Conservation (phyloP, 768 basidiomycete species). For the Xerocomellus amylosporus region DNA sequence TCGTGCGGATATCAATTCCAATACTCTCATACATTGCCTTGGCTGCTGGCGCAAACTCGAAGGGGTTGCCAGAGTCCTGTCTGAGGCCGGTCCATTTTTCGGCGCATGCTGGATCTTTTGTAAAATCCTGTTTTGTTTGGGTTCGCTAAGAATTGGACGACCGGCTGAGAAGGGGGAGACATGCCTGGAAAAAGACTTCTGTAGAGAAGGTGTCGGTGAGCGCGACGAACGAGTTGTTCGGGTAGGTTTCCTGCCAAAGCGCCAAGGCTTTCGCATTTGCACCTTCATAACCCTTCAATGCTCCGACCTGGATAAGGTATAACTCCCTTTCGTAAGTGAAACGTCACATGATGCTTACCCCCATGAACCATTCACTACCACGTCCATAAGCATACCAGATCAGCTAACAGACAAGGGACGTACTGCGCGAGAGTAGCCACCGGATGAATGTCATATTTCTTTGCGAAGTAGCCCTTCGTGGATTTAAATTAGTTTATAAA, state of each 20-base stretch:
- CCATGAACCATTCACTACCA: slow-evolving; percentile 90
- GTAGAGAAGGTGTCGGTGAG: slow-evolving; percentile 96
- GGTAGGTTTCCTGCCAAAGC: slow-evolving; percentile 82
- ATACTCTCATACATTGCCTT: slow-evolving; percentile 69
- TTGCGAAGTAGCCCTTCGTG: slow-evolving; percentile 79
- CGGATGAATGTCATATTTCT: slow-evolving; percentile 59
- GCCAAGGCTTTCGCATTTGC: slow-evolving; percentile 73
- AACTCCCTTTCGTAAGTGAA: background rate
- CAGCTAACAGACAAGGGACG: slow-evolving; percentile 28
- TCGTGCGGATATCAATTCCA: slow-evolving; percentile 62
- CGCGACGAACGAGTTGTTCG: slow-evolving; percentile 60
- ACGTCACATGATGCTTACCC: slow-evolving; percentile 38
- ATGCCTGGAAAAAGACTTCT: slow-evolving; percentile 75
- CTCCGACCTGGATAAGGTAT: slow-evolving; percentile 58
- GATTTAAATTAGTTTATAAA: background rate
- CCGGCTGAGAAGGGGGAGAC: slow-evolving; percentile 1
- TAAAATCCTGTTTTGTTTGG: slow-evolving; percentile 49
- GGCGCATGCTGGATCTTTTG: slow-evolving; percentile 54
- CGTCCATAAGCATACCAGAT: slow-evolving; percentile 4
- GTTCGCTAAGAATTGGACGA: background rate
- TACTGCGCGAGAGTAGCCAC: slow-evolving; percentile 88
- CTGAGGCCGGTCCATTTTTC: slow-evolving; percentile 77
- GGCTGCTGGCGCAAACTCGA: slow-evolving; percentile 74
- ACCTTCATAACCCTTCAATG: slow-evolving; percentile 76
- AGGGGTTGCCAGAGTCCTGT: slow-evolving; percentile 93